These are phyloP conservation scores for Liriodendron chinense DNA, from an alignment of 164 flowering plant genomes.

Conservation along the genomic window DNA sequence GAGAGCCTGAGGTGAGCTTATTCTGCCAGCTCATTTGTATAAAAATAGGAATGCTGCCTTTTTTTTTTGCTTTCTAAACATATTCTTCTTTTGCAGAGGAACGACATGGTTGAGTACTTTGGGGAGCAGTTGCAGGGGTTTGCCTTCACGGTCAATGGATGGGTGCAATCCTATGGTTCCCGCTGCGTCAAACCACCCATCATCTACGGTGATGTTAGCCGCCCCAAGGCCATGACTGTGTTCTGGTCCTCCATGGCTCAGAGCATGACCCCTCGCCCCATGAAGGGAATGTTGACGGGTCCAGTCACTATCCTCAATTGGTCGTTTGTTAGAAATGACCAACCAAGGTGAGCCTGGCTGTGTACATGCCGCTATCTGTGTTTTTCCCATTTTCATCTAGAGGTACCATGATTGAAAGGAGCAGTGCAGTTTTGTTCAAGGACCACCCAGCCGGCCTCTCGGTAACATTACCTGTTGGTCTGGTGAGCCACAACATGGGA, in stretches of 20 bases:
- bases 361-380: not conserved
- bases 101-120: constrained; percentile 95
- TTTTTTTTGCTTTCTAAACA: not conserved
- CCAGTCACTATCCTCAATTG: constrained; percentile 43
- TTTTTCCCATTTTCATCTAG: not conserved
- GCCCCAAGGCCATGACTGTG: constrained; percentile 29
- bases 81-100: constrained; percentile 44
- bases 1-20: constrained; percentile 84
- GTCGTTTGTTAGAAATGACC: constrained; percentile 25
- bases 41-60: not conserved
- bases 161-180: constrained; percentile 29
- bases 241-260: constrained; percentile 30
- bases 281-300: constrained; percentile 45
- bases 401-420: too few species aligned
- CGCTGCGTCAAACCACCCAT: constrained; percentile 30
- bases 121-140: constrained; percentile 92
- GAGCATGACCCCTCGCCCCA: constrained; percentile 34
- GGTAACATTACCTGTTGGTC: too few species aligned
- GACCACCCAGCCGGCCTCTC: too few species aligned
- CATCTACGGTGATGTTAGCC: constrained; percentile 30
- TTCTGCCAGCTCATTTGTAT: not conserved
- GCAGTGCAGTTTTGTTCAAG: too few species aligned
- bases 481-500: too few species aligned
- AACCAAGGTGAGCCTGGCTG: constrained; percentile 5
- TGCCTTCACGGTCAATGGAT: constrained; percentile 56